Percentiles rank a stretch among this genome's conserved stretches.
phyloP scores from a whole-genome alignment of 257 asterid genomes.

The Salvia rosmarinus region DNA sequence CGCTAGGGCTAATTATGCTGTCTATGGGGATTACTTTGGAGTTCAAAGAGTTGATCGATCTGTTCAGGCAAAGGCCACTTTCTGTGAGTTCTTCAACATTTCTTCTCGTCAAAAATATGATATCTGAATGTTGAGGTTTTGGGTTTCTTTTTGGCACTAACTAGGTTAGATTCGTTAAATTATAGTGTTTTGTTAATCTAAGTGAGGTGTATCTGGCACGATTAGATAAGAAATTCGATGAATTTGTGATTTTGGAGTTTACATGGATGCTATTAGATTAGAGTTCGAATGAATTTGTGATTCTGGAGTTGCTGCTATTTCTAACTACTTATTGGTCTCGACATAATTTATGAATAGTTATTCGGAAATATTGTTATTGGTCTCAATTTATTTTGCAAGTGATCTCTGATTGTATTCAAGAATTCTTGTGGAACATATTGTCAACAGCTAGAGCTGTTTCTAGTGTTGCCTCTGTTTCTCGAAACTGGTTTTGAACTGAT shows the following conservation, averaged over 20 bases:
- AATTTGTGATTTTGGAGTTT: neutral
- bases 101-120: neutral
- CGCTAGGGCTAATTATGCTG: slow-evolving; percentile 83
- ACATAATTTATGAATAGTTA: neutral
- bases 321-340: neutral
- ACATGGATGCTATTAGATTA: no score
- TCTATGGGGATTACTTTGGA: slow-evolving; percentile 91
- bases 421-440: neutral
- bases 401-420: slow-evolving; percentile 1
- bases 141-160: neutral
- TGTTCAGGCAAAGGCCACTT: slow-evolving; percentile 60
- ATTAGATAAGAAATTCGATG: no score
- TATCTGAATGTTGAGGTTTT: neutral
- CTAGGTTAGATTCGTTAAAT: neutral
- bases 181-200: neutral
- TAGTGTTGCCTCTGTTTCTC: neutral
- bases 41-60: slow-evolving; percentile 66
- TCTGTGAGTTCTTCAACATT: slow-evolving; percentile 53
- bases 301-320: neutral
- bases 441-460: neutral
- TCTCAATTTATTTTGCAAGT: neutral
- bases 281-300: no score
- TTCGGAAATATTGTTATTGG: neutral
- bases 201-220: no score
- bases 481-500: neutral